Percentiles rank a stretch among this genome's conserved stretches.
Evolutionary conservation across 1,284 basidiomycete genomes (phyloP).

Genomic region (Fomitopsis betulina): DNA sequence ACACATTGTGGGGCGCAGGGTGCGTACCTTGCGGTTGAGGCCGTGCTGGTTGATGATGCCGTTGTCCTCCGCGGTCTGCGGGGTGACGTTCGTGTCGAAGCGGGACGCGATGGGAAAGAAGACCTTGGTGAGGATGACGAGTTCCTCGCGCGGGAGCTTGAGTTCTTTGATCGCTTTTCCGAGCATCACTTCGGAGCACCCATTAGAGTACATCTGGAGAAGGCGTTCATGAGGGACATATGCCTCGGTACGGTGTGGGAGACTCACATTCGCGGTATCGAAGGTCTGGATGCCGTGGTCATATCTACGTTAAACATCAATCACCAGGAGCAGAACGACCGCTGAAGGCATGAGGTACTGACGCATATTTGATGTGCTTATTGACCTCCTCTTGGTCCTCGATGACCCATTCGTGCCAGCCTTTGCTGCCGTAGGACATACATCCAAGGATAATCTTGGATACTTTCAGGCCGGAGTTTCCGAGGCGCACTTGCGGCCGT

Average conservation of each 20-base stretch:
- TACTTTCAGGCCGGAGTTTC: too few species aligned
- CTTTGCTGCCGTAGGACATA: too few species aligned
- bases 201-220: slow-evolving; percentile 38
- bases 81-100: background rate
- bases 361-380: too few species aligned
- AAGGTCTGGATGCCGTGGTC: slow-evolving; percentile 46
- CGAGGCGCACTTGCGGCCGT: too few species aligned
- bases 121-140: slow-evolving; percentile 46
- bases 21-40: slow-evolving; percentile 21
- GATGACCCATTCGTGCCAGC: too few species aligned
- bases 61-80: slow-evolving; percentile 5
- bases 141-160: slow-evolving; percentile 48
- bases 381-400: too few species aligned
- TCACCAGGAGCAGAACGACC: too few species aligned
- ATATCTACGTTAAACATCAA: slow-evolving; percentile 13
- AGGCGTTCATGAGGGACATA: too few species aligned
- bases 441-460: too few species aligned
- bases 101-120: background rate
- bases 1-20: too few species aligned
- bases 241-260: too few species aligned
- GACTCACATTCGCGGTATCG: slow-evolving; percentile 42
- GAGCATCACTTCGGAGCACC: slow-evolving; percentile 49
- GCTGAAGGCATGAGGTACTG: too few species aligned
- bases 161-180: slow-evolving; percentile 56
- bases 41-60: slow-evolving; percentile 23